Conservation (phyloP, 495 filamentous ascomycete genomes). For the Daldinia concentrica region DNA sequence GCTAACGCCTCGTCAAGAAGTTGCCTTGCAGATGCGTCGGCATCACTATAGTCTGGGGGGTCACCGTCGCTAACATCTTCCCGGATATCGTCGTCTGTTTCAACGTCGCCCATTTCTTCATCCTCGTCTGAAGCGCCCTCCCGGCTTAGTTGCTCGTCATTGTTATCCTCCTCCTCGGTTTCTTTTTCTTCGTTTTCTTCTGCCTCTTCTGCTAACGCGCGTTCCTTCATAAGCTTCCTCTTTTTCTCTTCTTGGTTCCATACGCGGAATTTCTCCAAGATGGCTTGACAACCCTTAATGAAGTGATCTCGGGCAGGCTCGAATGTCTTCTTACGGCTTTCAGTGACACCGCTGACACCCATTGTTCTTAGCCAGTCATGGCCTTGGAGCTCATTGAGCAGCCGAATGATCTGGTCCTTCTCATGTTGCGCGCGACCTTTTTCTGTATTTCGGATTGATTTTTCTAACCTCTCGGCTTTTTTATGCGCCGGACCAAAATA, state of each 20-base stretch:
- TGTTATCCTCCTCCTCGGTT: slow-evolving; percentile 43
- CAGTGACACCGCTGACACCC: slow-evolving; percentile 88
- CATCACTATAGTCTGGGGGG: slow-evolving; percentile 71
- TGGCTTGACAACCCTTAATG: slow-evolving; percentile 76
- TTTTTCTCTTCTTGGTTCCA: slow-evolving; percentile 94
- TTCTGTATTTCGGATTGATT: slow-evolving; percentile 91
- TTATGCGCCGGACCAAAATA: slow-evolving; percentile 75
- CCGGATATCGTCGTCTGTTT: slow-evolving; percentile 44
- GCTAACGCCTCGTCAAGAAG: slow-evolving; percentile 75
- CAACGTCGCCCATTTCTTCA: slow-evolving; percentile 38
- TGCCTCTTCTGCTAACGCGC: slow-evolving; percentile 58
- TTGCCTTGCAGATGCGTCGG: slow-evolving; percentile 77
- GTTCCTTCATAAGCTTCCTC: slow-evolving; percentile 73
- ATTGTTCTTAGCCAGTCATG: slow-evolving; percentile 93
- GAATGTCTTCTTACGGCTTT: slow-evolving; percentile 81
- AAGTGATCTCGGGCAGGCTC: slow-evolving; percentile 87
- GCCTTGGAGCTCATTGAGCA: slow-evolving; percentile 87
- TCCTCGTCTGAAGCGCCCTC: slow-evolving; percentile 40
- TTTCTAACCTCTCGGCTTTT: slow-evolving; percentile 86
- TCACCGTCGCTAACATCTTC: slow-evolving; percentile 56
- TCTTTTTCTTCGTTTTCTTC: slow-evolving; percentile 51
- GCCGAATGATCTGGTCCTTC: slow-evolving; percentile 82
- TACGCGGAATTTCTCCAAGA: slow-evolving; percentile 84
- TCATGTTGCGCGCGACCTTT: slow-evolving; percentile 92
- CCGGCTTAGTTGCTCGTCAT: slow-evolving; percentile 34